Evolutionary conservation across 208 protist species (phyloP).

Genomic region (Naegleria lovaniensis): DNA sequence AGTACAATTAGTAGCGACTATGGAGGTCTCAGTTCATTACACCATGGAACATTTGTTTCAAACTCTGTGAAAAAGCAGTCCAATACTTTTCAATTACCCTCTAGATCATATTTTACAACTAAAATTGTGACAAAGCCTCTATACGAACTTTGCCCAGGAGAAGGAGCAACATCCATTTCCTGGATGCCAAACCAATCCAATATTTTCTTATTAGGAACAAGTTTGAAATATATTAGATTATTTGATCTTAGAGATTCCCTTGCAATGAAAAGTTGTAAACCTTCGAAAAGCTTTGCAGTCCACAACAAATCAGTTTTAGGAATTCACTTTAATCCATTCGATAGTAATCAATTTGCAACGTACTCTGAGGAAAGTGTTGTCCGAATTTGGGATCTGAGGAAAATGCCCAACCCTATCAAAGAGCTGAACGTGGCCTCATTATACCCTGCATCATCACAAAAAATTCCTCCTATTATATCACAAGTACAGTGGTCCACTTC

Average conservation of each 20-base stretch:
- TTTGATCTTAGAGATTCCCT: conserved; percentile 2
- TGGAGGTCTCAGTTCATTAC: background rate
- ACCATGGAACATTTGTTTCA: background rate
- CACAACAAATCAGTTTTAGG: conserved; percentile 2
- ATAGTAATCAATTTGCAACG: background rate
- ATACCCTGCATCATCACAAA: background rate
- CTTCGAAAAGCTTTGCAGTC: background rate
- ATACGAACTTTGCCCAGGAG: background rate
- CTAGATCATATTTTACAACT: background rate
- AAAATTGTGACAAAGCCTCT: background rate
- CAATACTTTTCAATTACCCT: background rate
- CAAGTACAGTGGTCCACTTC: background rate
- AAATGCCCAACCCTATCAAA: background rate
- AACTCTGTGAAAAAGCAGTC: background rate
- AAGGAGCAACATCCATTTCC: background rate
- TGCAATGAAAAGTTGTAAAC: background rate
- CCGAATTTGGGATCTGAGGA: conserved; percentile 19
- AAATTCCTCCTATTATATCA: background rate
- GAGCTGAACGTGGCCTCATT: background rate
- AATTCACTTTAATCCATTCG: background rate
- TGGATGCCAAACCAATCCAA: background rate
- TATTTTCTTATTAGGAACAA: background rate
- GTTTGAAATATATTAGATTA: background rate
- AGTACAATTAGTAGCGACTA: background rate
- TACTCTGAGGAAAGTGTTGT: background rate